Base-by-base conservation (phyloP, 2,329 filamentous ascomycete genomes). In the Clarireedia monteithiana region DNA sequence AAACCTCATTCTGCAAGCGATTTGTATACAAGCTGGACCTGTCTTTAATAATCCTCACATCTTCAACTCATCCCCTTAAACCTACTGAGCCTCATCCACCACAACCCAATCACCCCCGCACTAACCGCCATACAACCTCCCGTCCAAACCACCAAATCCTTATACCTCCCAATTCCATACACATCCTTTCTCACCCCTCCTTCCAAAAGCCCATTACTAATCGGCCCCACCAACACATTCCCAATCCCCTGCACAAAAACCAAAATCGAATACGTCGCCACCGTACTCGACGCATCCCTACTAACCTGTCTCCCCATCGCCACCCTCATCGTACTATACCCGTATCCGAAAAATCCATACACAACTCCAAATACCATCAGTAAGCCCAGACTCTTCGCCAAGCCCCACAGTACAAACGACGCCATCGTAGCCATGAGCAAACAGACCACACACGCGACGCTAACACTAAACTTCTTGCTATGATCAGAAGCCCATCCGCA, bases 341-440 rank as follows among this genome's bases (percentile, higher is more conserved):
- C 77, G 23, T 75, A 73, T 0, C 75, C 77, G 56, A 82, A 82
- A 69, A 82, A 81, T 5, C 79, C 80, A 63, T 78, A 83, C 0
- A 74, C 68, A 2, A 80, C 62, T 0, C 74, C 72, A 62, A 82
- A 83, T 0, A 75, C 59, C 0, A 76, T 67, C 2, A 83, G 68
- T 1, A 77, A 59, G 0, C 71, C 71, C 5, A 78, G 66, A 0
- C 73, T 69, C 4, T 71, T 70, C 9, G 74, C 74, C 10, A 79
- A 59, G 2, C 78, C 77, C 81, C 80, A 82, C 6, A 82, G 67
- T 0, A 77, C 66, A 34, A 83, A 71, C 0, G 73, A 73, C 0
- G 77, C 72, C 1, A 76, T 58, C 0, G 74, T 74, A 0, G 79
- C 76, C 15, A 74, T 70, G 1, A 75, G 36, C 1, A 73, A 74